A percentile compares a stretch with the other conserved stretches of the same genome.
Evolutionary conservation across 148 eudicot species (phyloP).

Genomic region (Rhododendron henanense): DNA sequence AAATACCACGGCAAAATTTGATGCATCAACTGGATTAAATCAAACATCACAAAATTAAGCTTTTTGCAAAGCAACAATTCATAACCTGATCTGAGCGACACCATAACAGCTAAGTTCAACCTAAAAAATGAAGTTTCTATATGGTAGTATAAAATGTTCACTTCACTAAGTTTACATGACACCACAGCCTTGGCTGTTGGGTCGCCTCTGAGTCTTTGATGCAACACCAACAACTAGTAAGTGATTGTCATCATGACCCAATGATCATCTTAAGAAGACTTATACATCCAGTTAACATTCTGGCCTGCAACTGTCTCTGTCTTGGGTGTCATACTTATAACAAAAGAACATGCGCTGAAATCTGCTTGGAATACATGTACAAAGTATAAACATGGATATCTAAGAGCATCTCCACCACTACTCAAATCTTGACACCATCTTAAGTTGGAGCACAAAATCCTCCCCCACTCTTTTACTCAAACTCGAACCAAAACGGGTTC

Average conservation of each 20-base stretch:
- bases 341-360: not conserved
- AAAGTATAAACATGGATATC: not conserved
- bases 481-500: not conserved
- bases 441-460: not conserved
- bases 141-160: not conserved
- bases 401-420: not conserved
- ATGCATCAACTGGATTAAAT: not conserved
- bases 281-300: not conserved
- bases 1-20: not conserved
- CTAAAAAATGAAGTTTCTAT: not conserved
- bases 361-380: not conserved
- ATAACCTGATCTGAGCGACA: not conserved
- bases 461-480: not conserved
- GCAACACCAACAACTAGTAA: not conserved
- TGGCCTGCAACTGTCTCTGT: not conserved
- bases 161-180: not conserved
- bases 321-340: not conserved
- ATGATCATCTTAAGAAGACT: not conserved
- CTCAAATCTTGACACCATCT: not conserved
- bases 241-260: not conserved
- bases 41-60: not conserved
- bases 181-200: not conserved
- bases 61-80: not conserved
- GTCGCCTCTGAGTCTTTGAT: not conserved
- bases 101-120: not conserved